Conservation (phyloP, 139 green algal genomes). For the Micractinium conductrix region DNA sequence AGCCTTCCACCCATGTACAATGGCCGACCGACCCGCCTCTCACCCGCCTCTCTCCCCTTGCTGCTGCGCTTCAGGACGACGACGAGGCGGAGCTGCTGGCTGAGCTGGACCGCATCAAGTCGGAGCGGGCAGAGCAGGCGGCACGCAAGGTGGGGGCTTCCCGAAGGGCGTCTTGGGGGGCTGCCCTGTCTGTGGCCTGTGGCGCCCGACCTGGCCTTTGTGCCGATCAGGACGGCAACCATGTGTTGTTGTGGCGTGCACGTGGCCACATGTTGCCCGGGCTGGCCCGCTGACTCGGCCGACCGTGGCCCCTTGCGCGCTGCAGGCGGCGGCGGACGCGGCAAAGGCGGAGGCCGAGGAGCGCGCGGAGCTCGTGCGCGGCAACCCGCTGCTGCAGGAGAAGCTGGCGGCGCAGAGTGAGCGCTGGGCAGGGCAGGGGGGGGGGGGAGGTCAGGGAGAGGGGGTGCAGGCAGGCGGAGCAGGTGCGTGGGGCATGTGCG, state of each 20-base stretch:
- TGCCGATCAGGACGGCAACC: no score
- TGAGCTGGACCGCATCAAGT: slow-evolving; percentile 96
- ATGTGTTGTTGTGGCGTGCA: no score
- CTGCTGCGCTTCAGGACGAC: slow-evolving; percentile 71
- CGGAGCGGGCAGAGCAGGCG: slow-evolving; percentile 82
- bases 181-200: no score
- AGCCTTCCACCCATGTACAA: no score
- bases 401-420: slow-evolving; percentile 42
- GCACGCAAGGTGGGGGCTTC: no score
- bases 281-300: no score
- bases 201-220: no score
- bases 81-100: slow-evolving; percentile 93
- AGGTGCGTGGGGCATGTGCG: background rate
- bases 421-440: background rate
- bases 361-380: slow-evolving; percentile 75
- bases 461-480: background rate
- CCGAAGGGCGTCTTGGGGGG: no score
- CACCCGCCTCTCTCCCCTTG: no score
- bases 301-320: no score
- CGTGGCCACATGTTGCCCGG: no score
- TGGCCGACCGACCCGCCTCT: no score
- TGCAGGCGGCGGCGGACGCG: slow-evolving; percentile 62
- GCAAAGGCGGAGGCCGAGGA: slow-evolving; percentile 69
- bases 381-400: slow-evolving; percentile 91
- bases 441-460: background rate